Conservation (phyloP, 2,329 filamentous ascomycete genomes). For the Penicillium fuscoglaucum region DNA sequence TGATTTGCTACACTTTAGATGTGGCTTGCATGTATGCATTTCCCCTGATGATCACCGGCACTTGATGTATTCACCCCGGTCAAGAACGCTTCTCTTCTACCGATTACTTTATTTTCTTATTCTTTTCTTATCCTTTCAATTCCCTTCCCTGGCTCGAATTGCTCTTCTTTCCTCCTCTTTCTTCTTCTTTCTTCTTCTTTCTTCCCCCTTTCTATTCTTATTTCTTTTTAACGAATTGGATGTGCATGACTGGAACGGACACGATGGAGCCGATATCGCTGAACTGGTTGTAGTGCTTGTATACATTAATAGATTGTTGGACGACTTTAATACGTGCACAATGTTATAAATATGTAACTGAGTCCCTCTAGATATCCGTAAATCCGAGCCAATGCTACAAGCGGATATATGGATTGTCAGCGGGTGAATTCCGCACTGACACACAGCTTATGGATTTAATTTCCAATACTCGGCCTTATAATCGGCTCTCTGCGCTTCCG, state of each 20-base stretch:
- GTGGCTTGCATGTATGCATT: constrained; percentile 11
- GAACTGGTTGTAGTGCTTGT: constrained; percentile 10
- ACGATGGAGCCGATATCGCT: constrained; percentile 8
- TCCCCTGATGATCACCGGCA: constrained; percentile 19
- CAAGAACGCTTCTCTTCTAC: constrained; percentile 3
- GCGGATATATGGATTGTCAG: constrained; percentile 2
- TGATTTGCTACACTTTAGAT: not conserved
- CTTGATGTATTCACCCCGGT: constrained; percentile 11
- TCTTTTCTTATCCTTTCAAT: not conserved
- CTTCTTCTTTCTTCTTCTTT: not conserved
- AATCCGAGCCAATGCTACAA: not conserved
- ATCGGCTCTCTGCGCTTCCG: constrained; percentile 17
- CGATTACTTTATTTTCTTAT: constrained; percentile 8
- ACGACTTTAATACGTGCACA: not conserved
- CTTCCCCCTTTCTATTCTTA: constrained; percentile 1
- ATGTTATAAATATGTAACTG: not conserved
- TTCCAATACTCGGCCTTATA: constrained; percentile 19
- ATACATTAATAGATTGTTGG: constrained; percentile 16
- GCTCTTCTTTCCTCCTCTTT: not conserved
- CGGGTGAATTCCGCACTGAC: constrained; percentile 30
- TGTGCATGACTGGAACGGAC: constrained; percentile 17
- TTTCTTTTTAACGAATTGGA: constrained; percentile 4
- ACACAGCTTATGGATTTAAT: constrained; percentile 11
- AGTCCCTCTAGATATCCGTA: constrained; percentile 3
- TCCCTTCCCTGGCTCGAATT: not conserved